Percentiles rank a stretch among this genome's conserved stretches.
These are phyloP conservation scores for Sapria himalayana DNA, from an alignment of 345 rosid genomes.

Conservation along the genomic window DNA sequence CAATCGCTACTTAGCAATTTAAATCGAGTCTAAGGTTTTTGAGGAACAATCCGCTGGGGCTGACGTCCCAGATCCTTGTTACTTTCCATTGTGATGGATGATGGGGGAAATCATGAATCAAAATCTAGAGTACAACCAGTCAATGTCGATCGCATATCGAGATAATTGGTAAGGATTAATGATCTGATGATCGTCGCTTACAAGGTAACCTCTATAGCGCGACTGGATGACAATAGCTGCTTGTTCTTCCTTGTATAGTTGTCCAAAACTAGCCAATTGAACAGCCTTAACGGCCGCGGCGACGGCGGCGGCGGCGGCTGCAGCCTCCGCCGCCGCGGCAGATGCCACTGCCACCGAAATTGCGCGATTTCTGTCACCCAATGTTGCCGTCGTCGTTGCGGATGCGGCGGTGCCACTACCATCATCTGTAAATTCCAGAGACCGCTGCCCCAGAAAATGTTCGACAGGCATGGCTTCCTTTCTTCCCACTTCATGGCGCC, in stretches of 20 bases:
- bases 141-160: neutral
- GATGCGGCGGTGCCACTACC: constrained; percentile 36
- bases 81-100: no score
- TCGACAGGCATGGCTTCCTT: constrained; percentile 73
- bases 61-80: no score
- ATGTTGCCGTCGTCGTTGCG: constrained; percentile 24
- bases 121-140: constrained; percentile 8
- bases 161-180: neutral
- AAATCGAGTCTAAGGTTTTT: no score
- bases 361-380: constrained; percentile 60
- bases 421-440: constrained; percentile 54
- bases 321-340: constrained; percentile 91
- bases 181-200: constrained; percentile 15
- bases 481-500: constrained; percentile 45
- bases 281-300: constrained; percentile 92
- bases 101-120: no score
- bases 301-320: constrained; percentile 86
- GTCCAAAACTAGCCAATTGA: constrained; percentile 66
- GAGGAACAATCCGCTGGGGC: no score
- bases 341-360: constrained; percentile 83
- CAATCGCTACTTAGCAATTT: no score
- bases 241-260: constrained; percentile 50
- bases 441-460: constrained; percentile 66
- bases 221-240: constrained; percentile 85
- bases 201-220: constrained; percentile 72